Conservation (phyloP, 1,139 yeast genomes). For the Magnusiomyces sp. region DNA sequence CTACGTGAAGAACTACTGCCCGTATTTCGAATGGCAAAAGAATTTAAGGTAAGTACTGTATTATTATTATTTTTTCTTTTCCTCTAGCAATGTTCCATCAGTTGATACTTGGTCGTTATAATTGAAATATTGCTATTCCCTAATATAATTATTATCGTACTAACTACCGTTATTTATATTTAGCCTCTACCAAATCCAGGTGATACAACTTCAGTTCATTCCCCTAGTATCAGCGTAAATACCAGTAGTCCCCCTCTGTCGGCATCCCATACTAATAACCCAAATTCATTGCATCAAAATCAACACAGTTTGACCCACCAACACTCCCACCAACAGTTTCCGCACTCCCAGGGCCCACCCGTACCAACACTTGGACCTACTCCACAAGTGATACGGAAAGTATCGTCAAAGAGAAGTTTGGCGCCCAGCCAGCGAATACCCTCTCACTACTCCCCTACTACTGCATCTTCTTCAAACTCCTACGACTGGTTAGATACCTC, state of each 20-base stretch:
- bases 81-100: constrained; percentile 40
- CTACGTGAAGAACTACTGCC: constrained; percentile 37
- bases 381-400: constrained; percentile 9
- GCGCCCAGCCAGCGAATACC: too few species aligned
- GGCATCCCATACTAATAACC: too few species aligned
- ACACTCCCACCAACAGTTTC: constrained; percentile 9
- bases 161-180: too few species aligned
- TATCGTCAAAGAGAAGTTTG: constrained; percentile 9
- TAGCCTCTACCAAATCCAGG: too few species aligned
- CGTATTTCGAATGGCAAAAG: constrained; percentile 34
- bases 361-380: background rate
- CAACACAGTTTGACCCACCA: too few species aligned
- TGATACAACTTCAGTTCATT: too few species aligned
- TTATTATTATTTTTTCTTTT: background rate
- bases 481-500: constrained; percentile 13
- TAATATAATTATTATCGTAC: too few species aligned
- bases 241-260: too few species aligned
- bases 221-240: too few species aligned
- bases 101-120: too few species aligned
- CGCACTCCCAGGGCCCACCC: background rate
- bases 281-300: too few species aligned
- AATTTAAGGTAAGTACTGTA: constrained; percentile 26
- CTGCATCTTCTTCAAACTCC: constrained; percentile 12
- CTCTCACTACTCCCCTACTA: constrained; percentile 3
- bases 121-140: too few species aligned